Evolutionary conservation across 2,329 filamentous ascomycete species (phyloP).

Genomic region (Periconia digitata): DNA sequence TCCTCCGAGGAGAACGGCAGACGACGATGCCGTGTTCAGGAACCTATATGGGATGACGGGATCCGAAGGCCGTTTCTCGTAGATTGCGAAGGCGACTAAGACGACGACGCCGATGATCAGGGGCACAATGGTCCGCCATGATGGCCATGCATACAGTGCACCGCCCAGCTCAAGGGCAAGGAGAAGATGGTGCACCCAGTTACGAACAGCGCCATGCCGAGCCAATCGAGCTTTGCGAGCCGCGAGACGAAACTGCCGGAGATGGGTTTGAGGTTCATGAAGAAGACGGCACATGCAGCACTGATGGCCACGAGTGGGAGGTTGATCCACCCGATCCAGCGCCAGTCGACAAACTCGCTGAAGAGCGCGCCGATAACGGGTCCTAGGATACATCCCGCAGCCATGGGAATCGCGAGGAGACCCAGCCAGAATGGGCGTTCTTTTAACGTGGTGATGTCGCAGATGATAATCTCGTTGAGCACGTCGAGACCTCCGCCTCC

Average conservation of each 20-base stretch:
- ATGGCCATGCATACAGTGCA: slow-evolving; percentile 53
- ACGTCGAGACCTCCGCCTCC: slow-evolving; percentile 41
- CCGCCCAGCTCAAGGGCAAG: slow-evolving; percentile 53
- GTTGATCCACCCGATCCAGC: slow-evolving; percentile 37
- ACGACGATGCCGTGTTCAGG: slow-evolving; percentile 47
- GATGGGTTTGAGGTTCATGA: slow-evolving; percentile 53
- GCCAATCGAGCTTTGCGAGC: slow-evolving; percentile 53
- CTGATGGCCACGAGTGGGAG: slow-evolving; percentile 49
- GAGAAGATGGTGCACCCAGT: slow-evolving; percentile 50
- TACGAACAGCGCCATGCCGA: slow-evolving; percentile 46
- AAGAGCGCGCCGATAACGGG: slow-evolving; percentile 54
- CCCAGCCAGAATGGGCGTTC: slow-evolving; percentile 50
- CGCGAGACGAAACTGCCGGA: slow-evolving; percentile 43
- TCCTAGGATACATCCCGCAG: slow-evolving; percentile 51
- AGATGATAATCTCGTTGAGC: slow-evolving; percentile 52
- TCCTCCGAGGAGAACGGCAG: slow-evolving; percentile 54
- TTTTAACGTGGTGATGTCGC: slow-evolving; percentile 55
- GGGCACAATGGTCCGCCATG: slow-evolving; percentile 62
- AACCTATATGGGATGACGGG: slow-evolving; percentile 49
- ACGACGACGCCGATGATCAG: slow-evolving; percentile 56
- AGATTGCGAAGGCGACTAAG: slow-evolving; percentile 53
- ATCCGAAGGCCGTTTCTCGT: slow-evolving; percentile 56
- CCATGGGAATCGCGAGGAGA: slow-evolving; percentile 53
- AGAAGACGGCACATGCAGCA: slow-evolving; percentile 49
- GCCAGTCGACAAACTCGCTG: slow-evolving; percentile 47